These are phyloP conservation scores for Boletus sp. DNA, from an alignment of 768 basidiomycete genomes.

Conservation along the genomic window DNA sequence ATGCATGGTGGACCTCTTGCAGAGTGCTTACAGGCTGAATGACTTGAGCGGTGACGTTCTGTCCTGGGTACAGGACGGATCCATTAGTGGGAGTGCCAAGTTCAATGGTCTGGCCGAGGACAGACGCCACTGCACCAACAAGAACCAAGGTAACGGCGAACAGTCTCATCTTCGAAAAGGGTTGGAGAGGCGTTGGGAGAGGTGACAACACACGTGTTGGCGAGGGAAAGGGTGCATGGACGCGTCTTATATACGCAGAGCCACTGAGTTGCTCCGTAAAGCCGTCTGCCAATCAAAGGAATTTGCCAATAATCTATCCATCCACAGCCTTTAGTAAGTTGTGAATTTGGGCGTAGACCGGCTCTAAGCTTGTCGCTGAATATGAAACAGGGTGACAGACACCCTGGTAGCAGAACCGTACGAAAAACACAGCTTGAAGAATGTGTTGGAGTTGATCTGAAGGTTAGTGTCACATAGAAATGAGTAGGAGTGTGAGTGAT, in stretches of 20 bases:
- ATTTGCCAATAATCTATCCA: too few species aligned
- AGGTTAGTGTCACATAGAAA: too few species aligned
- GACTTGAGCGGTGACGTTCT: conserved; percentile 19
- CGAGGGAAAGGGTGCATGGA: not conserved
- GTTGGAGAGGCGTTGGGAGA: not conserved
- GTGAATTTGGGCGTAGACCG: too few species aligned
- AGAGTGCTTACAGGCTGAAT: conserved; percentile 19
- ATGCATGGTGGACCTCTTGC: not conserved
- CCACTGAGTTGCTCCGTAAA: not conserved
- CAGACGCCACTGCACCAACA: conserved; percentile 2
- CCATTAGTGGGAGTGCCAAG: conserved; percentile 24
- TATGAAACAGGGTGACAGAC: too few species aligned
- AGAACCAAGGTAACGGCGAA: conserved; percentile 6
- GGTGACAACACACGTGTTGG: not conserved
- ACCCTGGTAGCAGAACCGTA: too few species aligned
- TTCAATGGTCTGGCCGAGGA: conserved; percentile 28
- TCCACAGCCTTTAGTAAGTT: not conserved
- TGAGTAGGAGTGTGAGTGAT: too few species aligned
- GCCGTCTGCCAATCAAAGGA: not conserved
- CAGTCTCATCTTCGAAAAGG: conserved; percentile 15
- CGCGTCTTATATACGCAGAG: conserved; percentile 1
- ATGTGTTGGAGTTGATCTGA: not conserved
- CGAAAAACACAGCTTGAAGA: not conserved
- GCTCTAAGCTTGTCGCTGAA: not conserved
- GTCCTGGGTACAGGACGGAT: conserved; percentile 11